phyloP scores from a whole-genome alignment of 2,329 filamentous ascomycete species.

The Colletotrichum sidae region DNA sequence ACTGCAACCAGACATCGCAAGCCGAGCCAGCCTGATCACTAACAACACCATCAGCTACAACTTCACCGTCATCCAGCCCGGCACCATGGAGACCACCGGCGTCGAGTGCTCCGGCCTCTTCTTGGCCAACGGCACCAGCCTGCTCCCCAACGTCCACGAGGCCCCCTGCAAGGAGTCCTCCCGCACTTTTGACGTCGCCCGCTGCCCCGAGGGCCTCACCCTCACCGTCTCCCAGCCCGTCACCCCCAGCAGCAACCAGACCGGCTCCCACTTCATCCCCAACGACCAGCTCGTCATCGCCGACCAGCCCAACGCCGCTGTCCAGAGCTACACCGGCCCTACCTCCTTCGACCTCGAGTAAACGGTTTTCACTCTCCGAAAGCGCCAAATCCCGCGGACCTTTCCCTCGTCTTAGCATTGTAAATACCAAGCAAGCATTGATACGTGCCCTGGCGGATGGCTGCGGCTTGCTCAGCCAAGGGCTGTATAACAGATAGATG shows the following conservation, averaged over 20 bases:
- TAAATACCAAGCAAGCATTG: conserved; percentile 16
- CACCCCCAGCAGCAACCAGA: conserved; percentile 41
- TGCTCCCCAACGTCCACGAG: conserved; percentile 46
- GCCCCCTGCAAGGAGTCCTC: conserved; percentile 45
- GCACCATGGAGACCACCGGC: conserved; percentile 42
- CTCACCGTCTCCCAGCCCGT: conserved; percentile 45
- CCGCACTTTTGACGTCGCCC: conserved; percentile 44
- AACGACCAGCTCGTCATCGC: conserved; percentile 40
- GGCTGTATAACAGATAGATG: not conserved
- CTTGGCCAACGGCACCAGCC: conserved; percentile 38
- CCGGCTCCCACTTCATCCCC: conserved; percentile 43
- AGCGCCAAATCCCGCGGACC: not conserved
- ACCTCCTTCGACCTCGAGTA: conserved; percentile 30
- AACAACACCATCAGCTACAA: not conserved
- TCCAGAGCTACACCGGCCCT: conserved; percentile 46
- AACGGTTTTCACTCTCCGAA: not conserved
- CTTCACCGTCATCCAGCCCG: conserved; percentile 35
- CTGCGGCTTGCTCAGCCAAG: conserved; percentile 16
- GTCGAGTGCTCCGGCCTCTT: conserved; percentile 41
- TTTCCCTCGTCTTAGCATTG: not conserved
- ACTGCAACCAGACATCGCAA: not conserved
- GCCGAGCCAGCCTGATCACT: not conserved
- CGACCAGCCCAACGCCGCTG: conserved; percentile 42
- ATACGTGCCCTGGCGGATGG: not conserved
- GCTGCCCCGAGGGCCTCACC: conserved; percentile 41